Base-by-base conservation (phyloP, 345 rosid genomes). In the Bruguiera gymnorhiza region DNA sequence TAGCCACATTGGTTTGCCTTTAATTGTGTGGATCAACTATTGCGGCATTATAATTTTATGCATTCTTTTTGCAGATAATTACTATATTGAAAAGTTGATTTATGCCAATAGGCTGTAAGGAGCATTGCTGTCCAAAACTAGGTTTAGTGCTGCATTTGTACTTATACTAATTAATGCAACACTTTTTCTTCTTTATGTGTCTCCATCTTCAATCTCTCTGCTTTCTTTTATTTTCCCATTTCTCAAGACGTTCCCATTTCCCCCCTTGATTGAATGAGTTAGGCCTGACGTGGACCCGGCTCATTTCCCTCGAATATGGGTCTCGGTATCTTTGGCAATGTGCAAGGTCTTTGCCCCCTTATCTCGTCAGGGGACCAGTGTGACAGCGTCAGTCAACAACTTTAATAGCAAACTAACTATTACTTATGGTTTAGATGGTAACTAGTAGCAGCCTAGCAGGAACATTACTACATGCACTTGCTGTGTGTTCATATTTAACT, bases 281-380 rank as follows among this genome's bases (percentile, higher is more conserved):
- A 67, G 73, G 77, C 74, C 48, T 83, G 83, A 81, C 83, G 78
- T 53, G 61, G 70, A 67, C 62, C 76, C 83, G 67, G 83, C 86
- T 83, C 84, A 63, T 75, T 76, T 72, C 81, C 85, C 79, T 68
- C 24, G 75, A 80, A 76, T 63, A 65, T 67, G 84, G 87, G 86
- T 75, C 75, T 73, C 62, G n/a, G 26, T 68, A 56, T 70, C 68
- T 75, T 70, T 68, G 73, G 23, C 23, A 64, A 30, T 32, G 63
- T 36, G 76, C 80, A 53, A 81, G 83, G 83, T 75, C 72, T 68
- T 65, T 4, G 62, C 67, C 82, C 73, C 70, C 68, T 63, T 58
- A 53, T 11, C 7, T 46, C 32, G 65, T 67, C 51, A 46, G 69
- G 67, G 83, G 78, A 61, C 75, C 84, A 65, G 63, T 56, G 20